These are phyloP conservation scores for Colletotrichum falcatum DNA, from an alignment of 2,329 filamentous ascomycete genomes.

Conservation along the genomic window DNA sequence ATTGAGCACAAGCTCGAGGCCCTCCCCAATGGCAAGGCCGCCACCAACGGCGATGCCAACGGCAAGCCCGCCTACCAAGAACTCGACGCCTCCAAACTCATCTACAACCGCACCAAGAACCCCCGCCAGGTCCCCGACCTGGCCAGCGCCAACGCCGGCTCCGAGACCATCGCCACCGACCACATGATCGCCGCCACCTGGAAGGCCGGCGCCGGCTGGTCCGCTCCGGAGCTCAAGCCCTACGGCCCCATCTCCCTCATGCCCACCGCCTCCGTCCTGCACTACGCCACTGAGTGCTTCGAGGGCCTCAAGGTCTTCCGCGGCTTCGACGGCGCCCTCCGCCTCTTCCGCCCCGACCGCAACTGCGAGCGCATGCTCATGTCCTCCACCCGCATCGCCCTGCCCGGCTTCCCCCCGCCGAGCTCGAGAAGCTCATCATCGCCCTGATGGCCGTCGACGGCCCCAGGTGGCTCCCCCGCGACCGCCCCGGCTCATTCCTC, in stretches of 20 bases:
- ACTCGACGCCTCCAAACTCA: conserved; percentile 73
- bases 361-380: conserved; percentile 76
- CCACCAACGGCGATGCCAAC: conserved; percentile 47
- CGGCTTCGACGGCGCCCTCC: conserved; percentile 78
- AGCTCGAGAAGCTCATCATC: conserved; percentile 80
- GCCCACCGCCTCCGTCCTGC: conserved; percentile 83
- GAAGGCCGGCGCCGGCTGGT: conserved; percentile 76
- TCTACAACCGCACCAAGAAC: conserved; percentile 67
- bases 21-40: conserved; percentile 43
- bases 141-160: conserved; percentile 58
- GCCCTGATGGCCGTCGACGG: conserved; percentile 80
- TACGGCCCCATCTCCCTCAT: conserved; percentile 83
- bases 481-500: conserved; percentile 76
- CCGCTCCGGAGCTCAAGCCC: conserved; percentile 77
- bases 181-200: conserved; percentile 87
- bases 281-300: conserved; percentile 94
- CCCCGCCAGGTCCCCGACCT: conserved; percentile 66
- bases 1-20: conserved; percentile 62
- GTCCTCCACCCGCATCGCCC: conserved; percentile 74
- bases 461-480: conserved; percentile 81
- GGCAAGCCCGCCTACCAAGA: conserved; percentile 63
- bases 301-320: conserved; percentile 87
- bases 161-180: conserved; percentile 76
- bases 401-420: conserved; percentile 79
- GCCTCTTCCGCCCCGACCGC: conserved; percentile 81